phyloP scores from a whole-genome alignment of 192 early-diverging fungal species.

The Coemansia sp. region DNA sequence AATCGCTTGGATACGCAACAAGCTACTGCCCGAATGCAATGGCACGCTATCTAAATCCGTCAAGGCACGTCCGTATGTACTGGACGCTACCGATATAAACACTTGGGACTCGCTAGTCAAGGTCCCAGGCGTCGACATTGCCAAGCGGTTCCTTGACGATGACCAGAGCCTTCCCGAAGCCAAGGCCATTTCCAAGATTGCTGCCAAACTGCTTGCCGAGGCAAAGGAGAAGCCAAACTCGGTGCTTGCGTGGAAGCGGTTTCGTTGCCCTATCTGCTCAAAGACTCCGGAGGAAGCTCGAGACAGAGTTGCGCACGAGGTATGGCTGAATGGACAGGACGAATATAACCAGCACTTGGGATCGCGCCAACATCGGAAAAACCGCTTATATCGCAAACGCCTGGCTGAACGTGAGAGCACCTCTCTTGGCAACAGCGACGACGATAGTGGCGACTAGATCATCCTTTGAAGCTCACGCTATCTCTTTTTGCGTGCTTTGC shows the following conservation, averaged over 20 bases:
- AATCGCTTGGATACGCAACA: slow-evolving; percentile 51
- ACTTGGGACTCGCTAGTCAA: slow-evolving; percentile 59
- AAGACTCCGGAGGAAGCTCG: slow-evolving; percentile 35
- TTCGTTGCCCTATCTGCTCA: slow-evolving; percentile 69
- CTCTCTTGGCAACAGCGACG: neutral
- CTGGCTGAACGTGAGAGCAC: neutral
- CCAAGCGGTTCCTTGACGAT: slow-evolving; percentile 37
- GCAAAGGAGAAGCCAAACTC: slow-evolving; percentile 26
- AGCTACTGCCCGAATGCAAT: slow-evolving; percentile 44
- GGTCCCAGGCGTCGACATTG: slow-evolving; percentile 55
- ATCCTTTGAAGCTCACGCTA: neutral
- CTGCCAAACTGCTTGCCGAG: slow-evolving; percentile 29
- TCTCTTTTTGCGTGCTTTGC: neutral
- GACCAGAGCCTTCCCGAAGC: slow-evolving; percentile 13
- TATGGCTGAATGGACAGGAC: slow-evolving; percentile 67
- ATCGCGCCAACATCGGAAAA: slow-evolving; percentile 65
- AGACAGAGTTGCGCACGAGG: slow-evolving; percentile 41
- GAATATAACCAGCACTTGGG: slow-evolving; percentile 75
- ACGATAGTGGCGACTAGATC: neutral
- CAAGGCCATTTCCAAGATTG: slow-evolving; percentile 14
- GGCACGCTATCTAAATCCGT: slow-evolving; percentile 23
- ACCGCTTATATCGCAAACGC: slow-evolving; percentile 34
- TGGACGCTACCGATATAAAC: slow-evolving; percentile 68
- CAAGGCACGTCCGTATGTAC: slow-evolving; percentile 56
- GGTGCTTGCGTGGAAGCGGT: slow-evolving; percentile 61